Evolutionary conservation across 2,329 filamentous ascomycete species (phyloP).

Genomic region (Colletotrichum sp.): DNA sequence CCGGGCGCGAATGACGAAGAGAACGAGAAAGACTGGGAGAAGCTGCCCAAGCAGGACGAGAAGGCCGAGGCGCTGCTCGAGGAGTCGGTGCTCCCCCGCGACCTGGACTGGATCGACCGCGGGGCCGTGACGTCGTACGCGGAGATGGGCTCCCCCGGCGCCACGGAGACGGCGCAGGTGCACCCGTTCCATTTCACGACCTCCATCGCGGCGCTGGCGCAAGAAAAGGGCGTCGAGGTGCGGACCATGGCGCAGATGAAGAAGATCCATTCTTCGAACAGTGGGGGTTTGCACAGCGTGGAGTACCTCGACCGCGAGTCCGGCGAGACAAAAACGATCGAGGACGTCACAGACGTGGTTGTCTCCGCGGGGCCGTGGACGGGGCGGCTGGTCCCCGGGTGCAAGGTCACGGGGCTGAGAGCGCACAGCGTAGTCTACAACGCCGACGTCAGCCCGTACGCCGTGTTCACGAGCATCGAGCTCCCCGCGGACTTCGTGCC

Average conservation of each 20-base stretch:
- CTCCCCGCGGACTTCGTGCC: constrained; percentile 70
- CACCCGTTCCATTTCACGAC: constrained; percentile 93
- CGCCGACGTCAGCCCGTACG: constrained; percentile 72
- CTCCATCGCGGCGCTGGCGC: constrained; percentile 78
- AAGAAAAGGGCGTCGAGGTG: constrained; percentile 71
- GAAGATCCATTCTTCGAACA: constrained; percentile 54
- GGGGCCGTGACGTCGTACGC: constrained; percentile 73
- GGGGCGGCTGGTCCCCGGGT: constrained; percentile 58
- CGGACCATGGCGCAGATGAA: constrained; percentile 71
- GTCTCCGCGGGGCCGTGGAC: constrained; percentile 70
- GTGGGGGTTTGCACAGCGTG: constrained; percentile 57
- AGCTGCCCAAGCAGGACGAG: constrained; percentile 63
- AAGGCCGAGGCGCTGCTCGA: constrained; percentile 52
- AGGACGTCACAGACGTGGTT: constrained; percentile 57
- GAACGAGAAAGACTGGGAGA: constrained; percentile 59
- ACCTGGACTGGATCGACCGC: constrained; percentile 84
- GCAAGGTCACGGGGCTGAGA: constrained; percentile 62
- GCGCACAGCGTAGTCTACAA: constrained; percentile 72
- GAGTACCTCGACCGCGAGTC: constrained; percentile 59
- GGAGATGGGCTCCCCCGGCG: constrained; percentile 75
- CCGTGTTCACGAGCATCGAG: constrained; percentile 85
- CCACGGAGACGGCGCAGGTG: constrained; percentile 86
- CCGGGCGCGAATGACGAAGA: constrained; percentile 7
- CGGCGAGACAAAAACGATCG: constrained; percentile 37
- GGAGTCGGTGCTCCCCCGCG: constrained; percentile 70